Conservation (phyloP, 2,329 filamentous ascomycete genomes). For the Mycosphaerella sp. region DNA sequence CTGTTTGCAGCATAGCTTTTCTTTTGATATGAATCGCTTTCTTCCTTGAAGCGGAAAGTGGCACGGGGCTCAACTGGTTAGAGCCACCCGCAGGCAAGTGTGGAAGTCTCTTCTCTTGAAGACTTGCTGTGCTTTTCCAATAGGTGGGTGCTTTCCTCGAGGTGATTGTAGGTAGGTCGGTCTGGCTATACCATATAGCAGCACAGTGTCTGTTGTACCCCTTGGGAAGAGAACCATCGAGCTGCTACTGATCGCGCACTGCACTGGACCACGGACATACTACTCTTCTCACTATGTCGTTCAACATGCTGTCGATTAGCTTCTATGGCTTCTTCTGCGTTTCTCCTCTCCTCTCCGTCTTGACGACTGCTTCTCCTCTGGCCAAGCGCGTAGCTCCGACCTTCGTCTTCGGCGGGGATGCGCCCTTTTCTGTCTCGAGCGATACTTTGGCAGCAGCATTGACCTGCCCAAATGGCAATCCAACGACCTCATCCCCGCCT, state of each 20-base stretch:
- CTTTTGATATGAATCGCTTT: not conserved
- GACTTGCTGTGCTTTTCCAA: not conserved
- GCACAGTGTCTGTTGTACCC: not conserved
- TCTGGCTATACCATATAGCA: not conserved
- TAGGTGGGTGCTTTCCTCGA: not conserved
- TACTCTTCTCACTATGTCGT: not conserved
- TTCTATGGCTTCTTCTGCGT: constrained; percentile 2
- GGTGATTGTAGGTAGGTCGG: not conserved
- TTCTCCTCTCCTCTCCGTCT: constrained; percentile 12
- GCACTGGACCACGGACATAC: not conserved
- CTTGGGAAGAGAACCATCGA: not conserved
- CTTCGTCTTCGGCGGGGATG: constrained; percentile 27
- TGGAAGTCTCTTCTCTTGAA: not conserved
- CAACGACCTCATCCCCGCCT: constrained; percentile 22
- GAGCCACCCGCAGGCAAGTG: not conserved
- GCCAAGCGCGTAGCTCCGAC: constrained; percentile 16
- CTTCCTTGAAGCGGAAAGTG: not conserved
- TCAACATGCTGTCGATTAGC: constrained; percentile 14
- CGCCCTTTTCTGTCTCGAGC: constrained; percentile 25
- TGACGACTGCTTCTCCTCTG: constrained; percentile 16
- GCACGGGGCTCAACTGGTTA: not conserved
- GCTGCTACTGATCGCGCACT: not conserved
- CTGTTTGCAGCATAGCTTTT: not conserved
- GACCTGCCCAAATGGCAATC: constrained; percentile 29
- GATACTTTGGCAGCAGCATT: constrained; percentile 23